Base-by-base conservation (phyloP, 495 filamentous ascomycete species). In the Tuber microsphaerosporum region DNA sequence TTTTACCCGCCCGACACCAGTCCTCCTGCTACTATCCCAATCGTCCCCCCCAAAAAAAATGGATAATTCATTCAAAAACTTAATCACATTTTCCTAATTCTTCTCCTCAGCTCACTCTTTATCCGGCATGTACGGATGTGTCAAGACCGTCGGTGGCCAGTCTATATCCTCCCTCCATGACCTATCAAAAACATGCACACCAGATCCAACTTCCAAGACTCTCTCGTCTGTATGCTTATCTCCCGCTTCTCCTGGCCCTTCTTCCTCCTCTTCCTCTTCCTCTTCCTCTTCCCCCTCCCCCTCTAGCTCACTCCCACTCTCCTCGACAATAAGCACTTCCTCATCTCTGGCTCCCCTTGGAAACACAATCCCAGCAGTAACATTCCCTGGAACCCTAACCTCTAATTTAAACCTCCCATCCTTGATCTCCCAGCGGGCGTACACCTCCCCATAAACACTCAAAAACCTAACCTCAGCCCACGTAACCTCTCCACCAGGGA, bases 401-500 rank as follows among this genome's bases (percentile, higher is more conserved):
- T 19, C 37, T 17, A 83, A 34, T 20, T 75, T 70, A 71, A 85
- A 85, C 17, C 80, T 80, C 3, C 73, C 68, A 48, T 81, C 75
- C 68, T 51, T 65, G 2, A 84, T 44, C 26, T 73, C 22, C 83
- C 83, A 84, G 5, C 79, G 73, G 5, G 76, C 77, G 26, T 69
- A 71, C 26, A 83, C 71, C 22, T 69, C 48, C 0, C 83, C 84
- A 43, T 83, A 82, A 5, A 79, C 80, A 22, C 80, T 84, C 31
- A 84, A 9, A 80, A 75, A 83, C 45, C 76, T 74, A 31, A 81
- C 61, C 61, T 83, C 81, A 3, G 84, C 84, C 26, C 68, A 78
- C 0, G 77, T 82, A 9, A 85, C 19, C 34, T 79, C 74, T 0
- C 82, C 84, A 1, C 84, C 84, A 1, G 84, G 84, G 1, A 80